These are phyloP conservation scores for Aspergillus incahuasiensis DNA, from an alignment of 495 filamentous ascomycete species.

Conservation along the genomic window DNA sequence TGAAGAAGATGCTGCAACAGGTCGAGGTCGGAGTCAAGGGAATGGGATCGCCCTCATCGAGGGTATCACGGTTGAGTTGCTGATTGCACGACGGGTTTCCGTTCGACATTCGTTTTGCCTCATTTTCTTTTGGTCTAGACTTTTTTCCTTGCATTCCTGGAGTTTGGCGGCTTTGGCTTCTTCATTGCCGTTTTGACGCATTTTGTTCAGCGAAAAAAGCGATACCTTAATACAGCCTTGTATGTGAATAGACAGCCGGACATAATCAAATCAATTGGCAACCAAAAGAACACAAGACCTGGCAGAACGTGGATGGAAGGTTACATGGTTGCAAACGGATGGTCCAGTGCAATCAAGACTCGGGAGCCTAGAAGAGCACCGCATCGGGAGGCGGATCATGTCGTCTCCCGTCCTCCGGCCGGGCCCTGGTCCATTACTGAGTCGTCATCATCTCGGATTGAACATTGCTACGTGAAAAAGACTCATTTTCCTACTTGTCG, in stretches of 20 bases:
- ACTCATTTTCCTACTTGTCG: conserved; percentile 4
- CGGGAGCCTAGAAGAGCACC: too few relatives aligned
- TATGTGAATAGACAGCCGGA: conserved; percentile 14
- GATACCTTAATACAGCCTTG: background rate
- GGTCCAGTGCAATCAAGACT: too few relatives aligned
- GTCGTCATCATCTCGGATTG: conserved; percentile 8
- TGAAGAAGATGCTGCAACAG: conserved; percentile 34
- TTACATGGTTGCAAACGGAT: conserved; percentile 22
- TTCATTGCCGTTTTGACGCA: background rate
- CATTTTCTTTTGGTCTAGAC: conserved; percentile 1
- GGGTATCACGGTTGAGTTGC: conserved; percentile 20
- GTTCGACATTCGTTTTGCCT: background rate
- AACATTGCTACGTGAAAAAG: conserved; percentile 7
- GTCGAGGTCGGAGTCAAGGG: conserved; percentile 28
- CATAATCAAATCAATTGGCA: background rate
- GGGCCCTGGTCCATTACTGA: background rate
- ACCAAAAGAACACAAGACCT: background rate
- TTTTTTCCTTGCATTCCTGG: conserved; percentile 14
- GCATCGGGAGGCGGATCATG: conserved; percentile 1
- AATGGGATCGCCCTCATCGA: conserved; percentile 28
- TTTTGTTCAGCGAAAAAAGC: background rate
- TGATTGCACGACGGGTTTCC: background rate
- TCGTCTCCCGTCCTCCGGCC: conserved; percentile 1
- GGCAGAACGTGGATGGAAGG: background rate
- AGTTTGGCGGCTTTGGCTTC: conserved; percentile 6